Conservation (phyloP, 768 basidiomycete genomes). For the Boletus pseudo-olivaceus region DNA sequence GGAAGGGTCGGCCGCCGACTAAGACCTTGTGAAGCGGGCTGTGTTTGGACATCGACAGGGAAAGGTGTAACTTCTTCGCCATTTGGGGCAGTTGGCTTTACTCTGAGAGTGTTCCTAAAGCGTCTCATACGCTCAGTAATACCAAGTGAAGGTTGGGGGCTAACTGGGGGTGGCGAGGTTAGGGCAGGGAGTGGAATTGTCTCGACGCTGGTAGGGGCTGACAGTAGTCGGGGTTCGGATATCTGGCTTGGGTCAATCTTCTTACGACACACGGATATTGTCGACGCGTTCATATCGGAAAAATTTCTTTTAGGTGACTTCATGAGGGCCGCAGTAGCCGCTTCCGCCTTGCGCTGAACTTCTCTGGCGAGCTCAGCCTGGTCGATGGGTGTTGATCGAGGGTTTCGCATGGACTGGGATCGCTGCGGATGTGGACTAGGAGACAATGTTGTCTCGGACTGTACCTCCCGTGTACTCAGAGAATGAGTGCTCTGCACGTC, state of each 20-base stretch:
- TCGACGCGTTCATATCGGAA: conserved; percentile 36
- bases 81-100: conserved; percentile 43
- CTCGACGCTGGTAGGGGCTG: conserved; percentile 66
- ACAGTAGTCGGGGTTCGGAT: conserved; percentile 60
- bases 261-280: conserved; percentile 47
- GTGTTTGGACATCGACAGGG: conserved; percentile 43
- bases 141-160: conserved; percentile 41
- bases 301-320: conserved; percentile 45
- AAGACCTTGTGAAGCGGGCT: conserved; percentile 37
- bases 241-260: conserved; percentile 63
- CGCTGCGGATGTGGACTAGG: conserved; percentile 24
- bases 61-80: conserved; percentile 51
- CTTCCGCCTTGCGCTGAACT: conserved; percentile 65
- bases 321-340: conserved; percentile 59
- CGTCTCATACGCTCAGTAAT: conserved; percentile 73
- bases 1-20: conserved; percentile 44
- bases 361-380: conserved; percentile 58
- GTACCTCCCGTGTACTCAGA: conserved; percentile 1
- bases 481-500: conserved; percentile 11
- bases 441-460: conserved; percentile 7
- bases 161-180: conserved; percentile 32
- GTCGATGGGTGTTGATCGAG: conserved; percentile 40
- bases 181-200: conserved; percentile 52
- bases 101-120: conserved; percentile 63
- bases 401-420: conserved; percentile 38